phyloP scores from a whole-genome alignment of 1,284 basidiomycete genomes.

The Entoloma clypeatum region DNA sequence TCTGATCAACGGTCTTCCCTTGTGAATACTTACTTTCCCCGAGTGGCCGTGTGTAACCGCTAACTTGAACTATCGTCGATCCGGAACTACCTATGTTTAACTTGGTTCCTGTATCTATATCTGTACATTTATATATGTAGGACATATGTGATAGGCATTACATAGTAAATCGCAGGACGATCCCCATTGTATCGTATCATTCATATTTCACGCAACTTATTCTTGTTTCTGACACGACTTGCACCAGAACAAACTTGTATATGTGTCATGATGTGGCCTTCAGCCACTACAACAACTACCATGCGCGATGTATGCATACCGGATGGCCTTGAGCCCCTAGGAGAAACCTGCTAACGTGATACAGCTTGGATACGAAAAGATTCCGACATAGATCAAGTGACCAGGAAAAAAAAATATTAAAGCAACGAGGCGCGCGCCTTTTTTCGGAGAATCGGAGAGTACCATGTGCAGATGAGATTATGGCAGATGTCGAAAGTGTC shows the following conservation, averaged over 20 bases:
- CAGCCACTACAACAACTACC: conserved; percentile 18
- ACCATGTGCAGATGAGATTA: conserved; percentile 5
- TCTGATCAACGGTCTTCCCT: conserved; percentile 4
- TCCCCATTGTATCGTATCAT: no score
- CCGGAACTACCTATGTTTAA: no score
- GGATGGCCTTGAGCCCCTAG: conserved; percentile 21
- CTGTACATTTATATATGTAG: no score
- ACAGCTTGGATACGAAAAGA: conserved; percentile 23
- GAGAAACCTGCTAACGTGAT: conserved; percentile 22
- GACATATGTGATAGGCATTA: no score
- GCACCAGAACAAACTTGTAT: no score
- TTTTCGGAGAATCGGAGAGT: conserved; percentile 9
- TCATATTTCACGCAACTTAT: no score
- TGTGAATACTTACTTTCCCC: conserved; percentile 4
- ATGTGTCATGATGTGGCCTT: conserved; percentile 24
- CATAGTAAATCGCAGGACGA: no score
- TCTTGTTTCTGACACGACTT: no score
- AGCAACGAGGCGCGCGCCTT: conserved; percentile 10
- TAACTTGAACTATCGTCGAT: no score
- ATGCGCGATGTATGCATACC: conserved; percentile 6
- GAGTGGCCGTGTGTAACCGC: no score
- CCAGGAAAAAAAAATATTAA: conserved; percentile 13
- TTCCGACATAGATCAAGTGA: conserved; percentile 30
- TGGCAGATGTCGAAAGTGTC: conserved; percentile 2
- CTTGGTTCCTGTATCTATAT: no score